A percentile compares a stretch with the other conserved stretches of the same genome.
Conservation (phyloP, 805 yeast genomes). For the Phaffomyces antillensis region DNA sequence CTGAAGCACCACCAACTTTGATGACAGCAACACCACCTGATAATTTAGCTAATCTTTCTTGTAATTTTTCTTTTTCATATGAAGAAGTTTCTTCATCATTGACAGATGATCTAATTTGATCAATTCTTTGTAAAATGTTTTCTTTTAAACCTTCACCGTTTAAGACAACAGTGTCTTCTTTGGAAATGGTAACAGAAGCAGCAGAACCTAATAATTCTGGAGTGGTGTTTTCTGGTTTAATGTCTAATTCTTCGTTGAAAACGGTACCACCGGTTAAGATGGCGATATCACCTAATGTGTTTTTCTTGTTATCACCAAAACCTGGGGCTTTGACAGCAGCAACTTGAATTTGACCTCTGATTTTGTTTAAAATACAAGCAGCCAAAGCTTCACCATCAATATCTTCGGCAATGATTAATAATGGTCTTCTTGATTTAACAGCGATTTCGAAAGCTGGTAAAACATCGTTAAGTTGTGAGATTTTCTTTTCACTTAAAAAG, state of each 20-base stretch:
- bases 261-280: constrained; percentile 73
- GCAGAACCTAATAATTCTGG: constrained; percentile 86
- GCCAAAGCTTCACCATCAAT: constrained; percentile 98
- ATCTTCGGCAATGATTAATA: constrained; percentile 92
- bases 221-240: constrained; percentile 95
- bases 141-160: constrained; percentile 94
- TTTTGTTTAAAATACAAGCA: constrained; percentile 95
- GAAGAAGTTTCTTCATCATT: constrained; percentile 27
- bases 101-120: constrained; percentile 30
- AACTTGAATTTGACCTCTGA: constrained; percentile 98
- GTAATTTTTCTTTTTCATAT: constrained; percentile 96
- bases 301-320: constrained; percentile 97
- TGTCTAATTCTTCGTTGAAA: constrained; percentile 62
- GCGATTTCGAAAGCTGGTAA: constrained; percentile 92
- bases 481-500: constrained; percentile 82
- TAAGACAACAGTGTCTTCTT: constrained; percentile 92
- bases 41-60: constrained; percentile 95
- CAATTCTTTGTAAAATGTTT: constrained; percentile 82
- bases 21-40: constrained; percentile 99
- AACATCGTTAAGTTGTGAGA: constrained; percentile 79
- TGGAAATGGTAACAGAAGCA: constrained; percentile 88
- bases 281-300: constrained; percentile 90
- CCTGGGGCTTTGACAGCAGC: constrained; percentile 99
- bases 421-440: constrained; percentile 90
- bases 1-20: constrained; percentile 96